Evolutionary conservation across 345 rosid genomes (phyloP), one percentile per base, ranked within the genome.

Genomic region (Eucalyptus cloeziana): DNA sequence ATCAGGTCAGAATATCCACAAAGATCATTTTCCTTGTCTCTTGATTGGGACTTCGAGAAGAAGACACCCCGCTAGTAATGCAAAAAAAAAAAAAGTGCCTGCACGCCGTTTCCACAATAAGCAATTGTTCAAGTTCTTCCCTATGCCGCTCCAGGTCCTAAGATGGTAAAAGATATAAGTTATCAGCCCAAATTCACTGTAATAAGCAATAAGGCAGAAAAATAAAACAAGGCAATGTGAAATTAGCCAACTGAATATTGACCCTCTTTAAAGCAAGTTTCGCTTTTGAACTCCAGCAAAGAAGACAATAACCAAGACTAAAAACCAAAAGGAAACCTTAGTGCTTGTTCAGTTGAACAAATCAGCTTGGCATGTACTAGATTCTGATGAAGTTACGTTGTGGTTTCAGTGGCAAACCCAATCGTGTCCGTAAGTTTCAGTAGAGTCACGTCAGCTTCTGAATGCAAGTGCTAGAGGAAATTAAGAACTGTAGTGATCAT

Each of bases 41-140:
- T 33, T 33, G 45, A 71, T 37, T 71, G 81, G 83, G 7, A 76
- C 27, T 76, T 13, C 45, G 4, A 71, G 83, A 24, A 71, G 27
- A 37, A 76, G 83, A 71, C 13, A 3, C 22, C 45, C 81, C 13
- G 25, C 81, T 71, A 71, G 81, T 71, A 37, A 37, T 24, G 37
- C 24, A 8, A 5, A 10, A 5, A 51, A 47, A 51, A 47, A 51
- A 10, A 40, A 76, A 21, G 45, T 10, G 83, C 33, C 69, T 43
- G 91, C 94, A 95, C 79, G 31, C 92, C 71, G 91, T 90, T 90
- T 96, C 96, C 83, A 88, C 88, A 44, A 96, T 9, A 85, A 98
- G 96, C 91, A 97, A 91, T 86, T 95, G 99, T 93, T 98, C 97
- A 54, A 98, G 96, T 87, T 98, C 99, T 90, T 93, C 98, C 91